A percentile compares a stretch with the other conserved stretches of the same genome.
Evolutionary conservation across 805 yeast species (phyloP).

Genomic region (Metschnikowia sp.): DNA sequence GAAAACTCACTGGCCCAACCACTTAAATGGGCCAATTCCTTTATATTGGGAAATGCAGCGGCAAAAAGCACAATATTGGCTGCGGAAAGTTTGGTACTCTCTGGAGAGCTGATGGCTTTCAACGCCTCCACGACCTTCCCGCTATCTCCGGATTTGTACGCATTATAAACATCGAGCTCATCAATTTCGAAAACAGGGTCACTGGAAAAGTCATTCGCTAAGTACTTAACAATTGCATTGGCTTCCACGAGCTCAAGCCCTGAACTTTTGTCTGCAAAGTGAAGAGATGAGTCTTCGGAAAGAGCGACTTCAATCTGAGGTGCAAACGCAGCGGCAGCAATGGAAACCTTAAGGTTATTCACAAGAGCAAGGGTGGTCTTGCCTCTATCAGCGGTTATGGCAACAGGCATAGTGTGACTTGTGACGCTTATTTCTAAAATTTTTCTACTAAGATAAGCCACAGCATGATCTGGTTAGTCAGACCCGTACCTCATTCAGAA

Average conservation of each 20-base stretch:
- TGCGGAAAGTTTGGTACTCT: conserved; percentile 36
- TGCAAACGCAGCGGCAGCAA: conserved; percentile 20
- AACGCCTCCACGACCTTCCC: conserved; percentile 19
- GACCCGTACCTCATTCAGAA: conserved; percentile 6
- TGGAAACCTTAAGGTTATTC: conserved; percentile 24
- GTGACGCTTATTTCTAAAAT: background rate
- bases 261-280: conserved; percentile 32
- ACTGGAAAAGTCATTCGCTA: conserved; percentile 46
- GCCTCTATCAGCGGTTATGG: conserved; percentile 18
- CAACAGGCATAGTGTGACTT: conserved; percentile 12
- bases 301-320: conserved; percentile 17
- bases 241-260: conserved; percentile 56
- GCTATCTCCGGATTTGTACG: conserved; percentile 33
- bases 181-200: conserved; percentile 36
- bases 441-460: background rate
- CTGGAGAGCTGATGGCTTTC: conserved; percentile 11
- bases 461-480: conserved; percentile 3
- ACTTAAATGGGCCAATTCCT: conserved; percentile 13
- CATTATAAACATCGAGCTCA: conserved; percentile 43
- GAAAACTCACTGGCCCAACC: conserved; percentile 45
- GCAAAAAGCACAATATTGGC: conserved; percentile 59
- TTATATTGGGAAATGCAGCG: conserved; percentile 47
- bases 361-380: conserved; percentile 20
- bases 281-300: conserved; percentile 24
- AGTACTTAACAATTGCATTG: conserved; percentile 66